phyloP scores from a whole-genome alignment of 2,329 filamentous ascomycete species.

The Fusarium clavum region DNA sequence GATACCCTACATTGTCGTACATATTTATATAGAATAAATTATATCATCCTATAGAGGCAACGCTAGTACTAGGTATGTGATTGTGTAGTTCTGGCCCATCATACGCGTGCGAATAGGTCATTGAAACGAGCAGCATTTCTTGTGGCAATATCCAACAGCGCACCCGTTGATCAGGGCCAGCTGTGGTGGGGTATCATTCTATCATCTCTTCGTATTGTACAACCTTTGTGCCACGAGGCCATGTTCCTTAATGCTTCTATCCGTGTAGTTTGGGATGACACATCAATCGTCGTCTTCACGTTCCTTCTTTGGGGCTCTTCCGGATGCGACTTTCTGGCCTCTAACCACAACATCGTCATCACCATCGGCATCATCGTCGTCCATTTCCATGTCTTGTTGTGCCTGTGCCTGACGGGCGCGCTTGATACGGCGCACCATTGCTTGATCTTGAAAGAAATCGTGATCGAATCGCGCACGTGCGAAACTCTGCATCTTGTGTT shows the following conservation, averaged over 20 bases:
- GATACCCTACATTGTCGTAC: constrained; percentile 19
- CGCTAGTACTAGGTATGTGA: background rate
- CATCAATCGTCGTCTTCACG: constrained; percentile 1
- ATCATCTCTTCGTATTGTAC: constrained; percentile 27
- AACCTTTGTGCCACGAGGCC: constrained; percentile 5
- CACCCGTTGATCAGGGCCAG: background rate
- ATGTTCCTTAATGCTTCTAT: background rate
- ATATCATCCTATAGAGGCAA: background rate
- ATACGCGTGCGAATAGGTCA: background rate
- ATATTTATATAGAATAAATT: constrained; percentile 15
- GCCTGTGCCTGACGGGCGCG: constrained; percentile 61
- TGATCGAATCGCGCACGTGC: constrained; percentile 51
- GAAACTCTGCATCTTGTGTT: constrained; percentile 56
- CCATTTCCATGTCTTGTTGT: constrained; percentile 55
- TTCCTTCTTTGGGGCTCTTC: constrained; percentile 44
- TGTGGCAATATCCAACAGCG: background rate
- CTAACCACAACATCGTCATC: constrained; percentile 45
- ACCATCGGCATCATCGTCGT: constrained; percentile 44
- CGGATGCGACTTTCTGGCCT: constrained; percentile 39
- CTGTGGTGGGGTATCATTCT: constrained; percentile 40
- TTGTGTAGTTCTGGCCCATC: background rate
- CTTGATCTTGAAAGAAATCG: constrained; percentile 68
- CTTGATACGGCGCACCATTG: constrained; percentile 68
- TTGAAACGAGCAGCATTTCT: background rate
- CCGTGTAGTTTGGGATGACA: background rate